Evolutionary conservation across 169 alveolate genomes (phyloP).

Genomic region (Eimeria acervulina): DNA sequence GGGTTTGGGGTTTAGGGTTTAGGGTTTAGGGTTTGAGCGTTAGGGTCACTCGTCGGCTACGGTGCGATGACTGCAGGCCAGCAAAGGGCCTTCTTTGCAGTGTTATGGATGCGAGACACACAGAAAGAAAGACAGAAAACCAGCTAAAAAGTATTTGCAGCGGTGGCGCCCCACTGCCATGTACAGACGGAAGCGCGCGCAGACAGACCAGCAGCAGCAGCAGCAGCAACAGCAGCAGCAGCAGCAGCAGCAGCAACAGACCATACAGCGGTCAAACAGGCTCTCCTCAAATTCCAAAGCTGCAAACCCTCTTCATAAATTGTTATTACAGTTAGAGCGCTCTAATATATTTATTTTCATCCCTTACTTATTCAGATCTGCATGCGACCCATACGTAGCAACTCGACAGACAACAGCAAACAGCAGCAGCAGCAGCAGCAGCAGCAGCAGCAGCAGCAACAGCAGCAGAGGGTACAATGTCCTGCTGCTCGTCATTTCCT

Average conservation of each 20-base stretch:
- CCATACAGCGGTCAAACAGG: constrained; percentile 5
- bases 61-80: constrained; percentile 49
- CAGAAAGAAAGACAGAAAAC: background rate
- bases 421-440: constrained; percentile 39
- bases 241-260: constrained; percentile 18
- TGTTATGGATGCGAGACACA: constrained; percentile 18
- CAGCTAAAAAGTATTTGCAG: background rate
- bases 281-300: background rate
- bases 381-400: background rate
- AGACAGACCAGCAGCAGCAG: background rate
- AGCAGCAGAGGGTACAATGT: background rate
- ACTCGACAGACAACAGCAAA: background rate
- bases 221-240: background rate
- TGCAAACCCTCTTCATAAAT: background rate
- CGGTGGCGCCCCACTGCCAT: constrained; percentile 27
- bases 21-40: background rate
- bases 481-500: too few relatives aligned
- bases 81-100: background rate
- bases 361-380: background rate
- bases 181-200: background rate
- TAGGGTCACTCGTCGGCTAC: constrained; percentile 45
- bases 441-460: constrained; percentile 34
- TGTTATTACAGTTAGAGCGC: background rate
- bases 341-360: background rate
- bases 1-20: constrained; percentile 24